A percentile compares a stretch with the other conserved stretches of the same genome.
phyloP scores from a whole-genome alignment of 257 asterid genomes.

The Solanum virginianum region DNA sequence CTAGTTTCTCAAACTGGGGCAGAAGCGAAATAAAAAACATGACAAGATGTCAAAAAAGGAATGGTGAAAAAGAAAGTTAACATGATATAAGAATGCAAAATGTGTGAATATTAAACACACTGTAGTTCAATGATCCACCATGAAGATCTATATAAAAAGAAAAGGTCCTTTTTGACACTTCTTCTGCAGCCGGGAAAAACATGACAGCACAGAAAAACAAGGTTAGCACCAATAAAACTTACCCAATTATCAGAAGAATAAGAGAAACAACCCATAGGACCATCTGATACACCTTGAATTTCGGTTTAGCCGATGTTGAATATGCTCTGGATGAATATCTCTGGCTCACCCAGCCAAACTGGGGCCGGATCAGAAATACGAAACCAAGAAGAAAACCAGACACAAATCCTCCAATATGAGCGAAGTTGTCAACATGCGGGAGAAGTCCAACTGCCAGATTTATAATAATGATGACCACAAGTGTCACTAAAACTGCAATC shows the following conservation, averaged over 20 bases:
- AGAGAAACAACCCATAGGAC: slow-evolving; percentile 62
- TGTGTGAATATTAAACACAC: not conserved
- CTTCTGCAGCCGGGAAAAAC: not conserved
- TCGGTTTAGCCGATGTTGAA: slow-evolving; percentile 29
- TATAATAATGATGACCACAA: slow-evolving; percentile 51
- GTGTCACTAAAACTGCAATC: slow-evolving; percentile 61
- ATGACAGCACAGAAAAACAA: not conserved
- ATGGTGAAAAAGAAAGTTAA: not conserved
- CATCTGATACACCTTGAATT: slow-evolving; percentile 68
- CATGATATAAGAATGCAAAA: not conserved
- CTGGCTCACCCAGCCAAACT: slow-evolving; percentile 80
- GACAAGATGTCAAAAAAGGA: not conserved
- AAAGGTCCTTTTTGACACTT: not conserved
- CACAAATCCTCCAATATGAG: slow-evolving; percentile 84
- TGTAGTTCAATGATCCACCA: not conserved
- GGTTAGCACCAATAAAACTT: slow-evolving; percentile 5
- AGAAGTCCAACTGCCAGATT: slow-evolving; percentile 78
- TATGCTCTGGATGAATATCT: slow-evolving; percentile 38
- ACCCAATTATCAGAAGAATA: slow-evolving; percentile 64
- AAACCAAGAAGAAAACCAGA: slow-evolving; percentile 87
- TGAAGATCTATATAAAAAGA: not conserved
- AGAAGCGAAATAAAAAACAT: not conserved
- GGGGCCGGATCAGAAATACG: slow-evolving; percentile 78
- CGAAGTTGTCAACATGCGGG: slow-evolving; percentile 90
- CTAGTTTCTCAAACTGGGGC: not conserved